Base-by-base conservation (phyloP, 805 yeast species). In the Cyberlindnera mississippiensis region DNA sequence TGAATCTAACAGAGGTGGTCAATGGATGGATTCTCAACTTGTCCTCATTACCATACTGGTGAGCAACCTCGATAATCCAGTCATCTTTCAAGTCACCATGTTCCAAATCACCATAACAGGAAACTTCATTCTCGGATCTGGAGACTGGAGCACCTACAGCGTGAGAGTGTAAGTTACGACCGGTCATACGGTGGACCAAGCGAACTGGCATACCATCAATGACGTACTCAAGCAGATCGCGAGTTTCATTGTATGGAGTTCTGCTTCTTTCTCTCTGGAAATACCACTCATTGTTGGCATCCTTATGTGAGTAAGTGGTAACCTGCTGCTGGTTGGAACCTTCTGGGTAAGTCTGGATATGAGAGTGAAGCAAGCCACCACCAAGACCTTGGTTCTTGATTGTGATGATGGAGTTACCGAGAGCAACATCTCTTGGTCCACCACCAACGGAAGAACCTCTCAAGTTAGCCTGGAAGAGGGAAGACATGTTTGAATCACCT, bases 401-500 rank as follows among this genome's bases (percentile, higher is more conserved):
- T 1, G 73, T 66, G 34, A 69, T 52, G 9, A 53, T 45, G 4
- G 79, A 77, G 56, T 71, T 77, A 15, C 78, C 87, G 43, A 73
- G 62, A 3, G 81, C 62, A 14, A 85, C 69, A 49, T 81, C 83
- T 64, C 93, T 72, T 41, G 91, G 84, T 28, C 83, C 85, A 19
- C 63, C 68, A 26, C 71, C 75, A 33, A 85, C 80, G 41, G 73
- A 78, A 11, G 86, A 74, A 35, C 85, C 87, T 13, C 65, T 63
- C 60, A 85, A 73, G 59, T 80, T 79, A 34, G 93, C 91, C 66
- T 85, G 95, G 71, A 85, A 85, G 50, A 85, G 67, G 1, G 91
- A 82, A 10, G 88, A 80, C 85, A 85, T 84, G 51, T 74, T 75
- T 28, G 84, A 81, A 60, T 80, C 85, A 50, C 95, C 95, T n/a